Base-by-base conservation (phyloP, 495 filamentous ascomycete genomes). In the Aspergillus asperescens region DNA sequence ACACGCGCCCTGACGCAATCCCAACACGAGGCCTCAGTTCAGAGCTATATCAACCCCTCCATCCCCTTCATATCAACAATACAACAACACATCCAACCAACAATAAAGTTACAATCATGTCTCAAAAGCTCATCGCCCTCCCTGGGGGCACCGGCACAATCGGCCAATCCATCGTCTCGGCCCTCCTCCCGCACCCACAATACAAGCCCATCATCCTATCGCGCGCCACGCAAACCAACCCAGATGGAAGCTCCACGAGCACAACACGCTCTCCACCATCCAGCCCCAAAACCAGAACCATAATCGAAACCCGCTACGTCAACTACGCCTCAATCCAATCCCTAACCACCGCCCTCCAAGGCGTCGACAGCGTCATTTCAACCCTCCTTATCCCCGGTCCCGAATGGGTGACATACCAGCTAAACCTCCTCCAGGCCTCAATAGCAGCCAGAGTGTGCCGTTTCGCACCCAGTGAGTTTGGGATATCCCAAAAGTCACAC, bases 401-500 rank as follows among this genome's bases (percentile, higher is more conserved):
- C 2, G 56, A 61, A 35, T 50, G 60, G 23, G 22, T 50, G 1
- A 49, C 61, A 7, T 58, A 55, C 31, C 55, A 70, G 32, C 24
- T 67, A 10, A 56, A 59, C 35, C 59, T 70, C 0, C 62, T 73
- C 8, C 31, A 59, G 7, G 70, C 68, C 8, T 56, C 65, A 9
- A 54, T 55, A 32, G 50, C 27, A 10, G 67, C 64, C 1, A 64
- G 69, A 9, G 57, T 61, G 5, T 31, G 27, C 4, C 61, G 67
- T 1, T 72, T 72, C 47, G 65, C 63, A 4, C 69, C 70, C 10
- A 60, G 54, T 5, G 63, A 71, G 48, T 72, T 62, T 25, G 58
- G 60, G 2, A 23, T 54, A 3, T 47, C 56, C 8, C 25, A 50
- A 1, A 16, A 25, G 1, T 51, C 43, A 1, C 54, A 56, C 13